A percentile compares a stretch with the other conserved stretches of the same genome.
These are phyloP conservation scores for Xylaria hypoxylon DNA, from an alignment of 2,329 filamentous ascomycete species.

Conservation along the genomic window DNA sequence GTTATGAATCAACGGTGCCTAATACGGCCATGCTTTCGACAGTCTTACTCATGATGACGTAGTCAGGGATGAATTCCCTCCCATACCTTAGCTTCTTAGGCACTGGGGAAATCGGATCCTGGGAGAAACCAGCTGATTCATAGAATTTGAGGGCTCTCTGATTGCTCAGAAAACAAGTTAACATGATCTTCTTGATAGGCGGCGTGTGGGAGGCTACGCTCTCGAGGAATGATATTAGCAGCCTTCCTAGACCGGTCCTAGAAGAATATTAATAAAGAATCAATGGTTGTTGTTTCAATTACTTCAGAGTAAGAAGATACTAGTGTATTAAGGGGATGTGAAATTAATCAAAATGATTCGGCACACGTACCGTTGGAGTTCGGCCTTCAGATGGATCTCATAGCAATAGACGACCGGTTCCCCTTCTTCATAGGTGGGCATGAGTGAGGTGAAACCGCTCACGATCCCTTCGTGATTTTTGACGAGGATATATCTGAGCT, in stretches of 20 bases:
- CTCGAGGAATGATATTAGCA: conserved; percentile 69
- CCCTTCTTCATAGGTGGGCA: conserved; percentile 76
- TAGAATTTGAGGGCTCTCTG: conserved; percentile 70
- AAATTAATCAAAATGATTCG: background rate
- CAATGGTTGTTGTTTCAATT: background rate
- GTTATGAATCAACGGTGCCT: background rate
- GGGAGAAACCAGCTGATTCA: conserved; percentile 66
- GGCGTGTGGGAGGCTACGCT: conserved; percentile 65
- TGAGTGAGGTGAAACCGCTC: conserved; percentile 72
- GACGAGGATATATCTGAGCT: conserved; percentile 77
- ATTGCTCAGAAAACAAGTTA: conserved; percentile 78
- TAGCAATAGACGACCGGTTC: conserved; percentile 80
- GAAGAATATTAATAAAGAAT: background rate
- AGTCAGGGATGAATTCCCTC: conserved; percentile 66
- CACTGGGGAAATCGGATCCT: conserved; percentile 66
- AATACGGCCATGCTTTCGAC: conserved; percentile 43
- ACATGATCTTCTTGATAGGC: conserved; percentile 74
- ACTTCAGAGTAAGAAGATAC: background rate
- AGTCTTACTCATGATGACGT: conserved; percentile 69
- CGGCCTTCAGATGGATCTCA: conserved; percentile 75
- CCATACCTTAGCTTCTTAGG: conserved; percentile 66
- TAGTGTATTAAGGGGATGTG: no score
- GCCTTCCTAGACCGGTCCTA: conserved; percentile 71
- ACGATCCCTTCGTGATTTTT: conserved; percentile 53
- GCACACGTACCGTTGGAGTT: conserved; percentile 63